Percentiles rank a stretch among this genome's conserved stretches.
Evolutionary conservation across 2,329 filamentous ascomycete genomes (phyloP).

Genomic region (Neospermospora avenae): DNA sequence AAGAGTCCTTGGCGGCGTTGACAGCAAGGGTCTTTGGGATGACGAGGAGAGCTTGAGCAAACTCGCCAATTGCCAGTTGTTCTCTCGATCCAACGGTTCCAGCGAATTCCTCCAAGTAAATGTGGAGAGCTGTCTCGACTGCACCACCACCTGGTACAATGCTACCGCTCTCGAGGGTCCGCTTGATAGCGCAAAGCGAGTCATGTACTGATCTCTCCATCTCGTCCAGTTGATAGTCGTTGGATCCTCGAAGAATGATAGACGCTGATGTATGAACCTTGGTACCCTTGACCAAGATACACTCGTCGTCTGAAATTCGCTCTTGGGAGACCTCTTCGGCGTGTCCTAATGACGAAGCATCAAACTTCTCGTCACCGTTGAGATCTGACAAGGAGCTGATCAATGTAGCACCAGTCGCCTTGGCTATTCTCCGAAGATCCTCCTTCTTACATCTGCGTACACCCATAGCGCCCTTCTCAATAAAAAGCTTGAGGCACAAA

Average conservation of each 20-base stretch:
- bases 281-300: constrained; percentile 93
- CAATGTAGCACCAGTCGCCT: constrained; percentile 89
- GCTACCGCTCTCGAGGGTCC: constrained; percentile 92
- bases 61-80: constrained; percentile 96
- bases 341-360: constrained; percentile 80
- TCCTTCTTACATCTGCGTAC: constrained; percentile 98
- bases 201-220: constrained; percentile 99
- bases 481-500: constrained; percentile 86
- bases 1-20: constrained; percentile 95
- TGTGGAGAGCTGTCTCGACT: constrained; percentile 97
- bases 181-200: constrained; percentile 93
- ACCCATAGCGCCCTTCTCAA: constrained; percentile 93
- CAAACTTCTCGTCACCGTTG: constrained; percentile 96
- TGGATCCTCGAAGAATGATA: constrained; percentile 90
- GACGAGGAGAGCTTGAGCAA: constrained; percentile 87
- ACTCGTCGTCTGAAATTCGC: constrained; percentile 97
- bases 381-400: constrained; percentile 92
- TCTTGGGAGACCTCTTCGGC: constrained; percentile 98
- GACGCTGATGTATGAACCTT: constrained; percentile 93
- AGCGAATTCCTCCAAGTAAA: constrained; percentile 98
- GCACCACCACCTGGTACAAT: constrained; percentile 96
- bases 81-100: constrained; percentile 95
- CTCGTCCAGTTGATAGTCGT: constrained; percentile 96
- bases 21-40: constrained; percentile 96
- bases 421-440: constrained; percentile 91